phyloP scores from a whole-genome alignment of 176 grass and related monocot species.

The Raddia distichophylla region DNA sequence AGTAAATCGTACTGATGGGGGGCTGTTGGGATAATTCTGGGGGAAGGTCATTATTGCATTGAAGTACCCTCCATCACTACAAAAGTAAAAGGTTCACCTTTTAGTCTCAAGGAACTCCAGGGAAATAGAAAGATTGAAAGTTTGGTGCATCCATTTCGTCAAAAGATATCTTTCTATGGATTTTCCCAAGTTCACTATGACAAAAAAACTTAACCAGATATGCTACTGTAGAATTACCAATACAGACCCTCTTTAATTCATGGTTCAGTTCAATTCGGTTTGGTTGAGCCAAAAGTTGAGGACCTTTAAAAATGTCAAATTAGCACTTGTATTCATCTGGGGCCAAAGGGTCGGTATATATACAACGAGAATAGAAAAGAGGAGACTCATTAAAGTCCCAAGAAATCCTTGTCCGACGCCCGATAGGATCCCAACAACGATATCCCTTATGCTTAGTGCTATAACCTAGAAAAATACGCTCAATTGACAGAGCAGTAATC shows the following conservation, averaged over 20 bases:
- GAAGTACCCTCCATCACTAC: constrained; percentile 91
- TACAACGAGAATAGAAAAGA: no score
- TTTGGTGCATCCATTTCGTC: background rate
- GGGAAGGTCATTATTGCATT: constrained; percentile 92
- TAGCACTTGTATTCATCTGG: no score
- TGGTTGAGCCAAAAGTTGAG: no score
- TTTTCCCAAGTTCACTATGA: background rate
- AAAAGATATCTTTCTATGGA: background rate
- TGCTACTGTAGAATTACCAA: background rate
- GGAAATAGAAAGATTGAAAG: constrained; percentile 14
- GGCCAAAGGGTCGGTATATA: no score
- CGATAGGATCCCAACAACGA: no score
- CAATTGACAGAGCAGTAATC: no score
- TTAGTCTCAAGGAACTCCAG: constrained; percentile 23
- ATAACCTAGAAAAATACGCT: no score
- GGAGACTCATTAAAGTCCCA: no score
- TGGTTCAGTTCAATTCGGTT: no score
- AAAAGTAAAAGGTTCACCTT: constrained; percentile 8
- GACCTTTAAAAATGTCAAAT: no score
- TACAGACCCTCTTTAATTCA: background rate
- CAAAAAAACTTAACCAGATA: constrained; percentile 12
- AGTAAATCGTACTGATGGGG: constrained; percentile 87
- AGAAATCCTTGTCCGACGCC: no score
- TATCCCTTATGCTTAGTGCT: no score
- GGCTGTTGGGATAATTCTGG: constrained; percentile 88